Evolutionary conservation across 2,329 filamentous ascomycete genomes (phyloP), one percentile per base, ranked within the genome.

Genomic region (Aureobasidium uvarum): DNA sequence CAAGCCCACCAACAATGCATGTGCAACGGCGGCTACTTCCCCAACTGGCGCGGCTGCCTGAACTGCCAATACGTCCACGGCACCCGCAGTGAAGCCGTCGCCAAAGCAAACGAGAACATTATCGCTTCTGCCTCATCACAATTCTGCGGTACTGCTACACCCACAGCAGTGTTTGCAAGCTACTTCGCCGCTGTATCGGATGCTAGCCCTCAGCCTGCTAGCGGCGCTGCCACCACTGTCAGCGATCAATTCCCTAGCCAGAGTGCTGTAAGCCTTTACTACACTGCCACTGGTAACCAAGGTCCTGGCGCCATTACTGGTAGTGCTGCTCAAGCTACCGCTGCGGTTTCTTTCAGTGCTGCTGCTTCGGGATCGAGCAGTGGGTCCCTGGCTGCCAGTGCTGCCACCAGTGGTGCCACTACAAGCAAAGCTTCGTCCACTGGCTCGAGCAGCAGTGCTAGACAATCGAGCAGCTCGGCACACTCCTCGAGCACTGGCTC

Each of bases 291-390:
- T 25, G 76, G 72, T 1, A 65, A 66, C 5, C 78, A 79, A 66
- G 79, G 79, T 0, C 74, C 76, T 1, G 80, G 80, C 20, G 63
- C 70, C 18, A 79, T 82, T 65, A 81, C 78, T 36, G 79, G 79
- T 14, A 74, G 45, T 23, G 56, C 55, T 1, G 39, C 64, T 1
- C 28, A 46, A n/a, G 55, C 55, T 14, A 62, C 64, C 5, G 43
- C 39, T 33, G 16, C 23, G 10, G 52, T 18, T 1, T 33, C 50
- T 23, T 38, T n/a, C 5, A 38, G 50, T 7, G 43, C 41, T 7
- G 41, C 39, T 31, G 33, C 33, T 10, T 23, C 56, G 2, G 54
- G 20, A 5, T 52, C 60, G 1, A 39, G 51, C 20, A 41, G 43
- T 18, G 45, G 33, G 6, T 39, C 39, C n/a, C 16, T 52, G 54